phyloP scores from a whole-genome alignment of 163 green algal species.

The Coccomyxa subellipsoidea region DNA sequence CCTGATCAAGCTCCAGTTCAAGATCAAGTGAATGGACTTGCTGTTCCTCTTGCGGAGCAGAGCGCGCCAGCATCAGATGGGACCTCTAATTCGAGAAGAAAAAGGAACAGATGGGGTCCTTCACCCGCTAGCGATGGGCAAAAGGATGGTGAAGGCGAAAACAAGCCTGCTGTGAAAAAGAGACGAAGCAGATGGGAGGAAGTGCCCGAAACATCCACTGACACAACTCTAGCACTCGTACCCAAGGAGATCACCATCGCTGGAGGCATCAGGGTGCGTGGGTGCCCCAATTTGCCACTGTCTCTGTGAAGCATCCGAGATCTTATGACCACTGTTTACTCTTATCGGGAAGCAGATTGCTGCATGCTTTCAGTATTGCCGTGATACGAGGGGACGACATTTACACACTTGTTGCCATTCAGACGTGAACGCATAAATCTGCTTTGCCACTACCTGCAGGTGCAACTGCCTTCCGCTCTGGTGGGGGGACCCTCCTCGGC shows the following conservation, averaged over 20 bases:
- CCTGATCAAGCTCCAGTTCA: background rate
- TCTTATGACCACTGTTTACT: background rate
- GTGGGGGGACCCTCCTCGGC: slow-evolving; percentile 43
- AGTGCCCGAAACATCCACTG: slow-evolving; percentile 3
- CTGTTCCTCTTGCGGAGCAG: background rate
- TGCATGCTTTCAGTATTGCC: background rate
- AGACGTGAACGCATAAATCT: background rate
- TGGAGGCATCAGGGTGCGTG: slow-evolving; percentile 68
- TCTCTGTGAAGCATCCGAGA: background rate
- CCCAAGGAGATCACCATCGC: slow-evolving; percentile 75
- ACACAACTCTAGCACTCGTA: slow-evolving; percentile 15
- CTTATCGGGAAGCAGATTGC: background rate
- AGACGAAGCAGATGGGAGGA: slow-evolving; percentile 35
- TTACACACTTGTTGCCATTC: background rate
- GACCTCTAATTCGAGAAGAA: background rate
- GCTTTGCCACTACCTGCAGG: slow-evolving; percentile 29
- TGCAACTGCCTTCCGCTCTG: slow-evolving; percentile 58
- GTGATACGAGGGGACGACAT: no score
- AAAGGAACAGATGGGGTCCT: slow-evolving; percentile 2
- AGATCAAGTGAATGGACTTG: background rate
- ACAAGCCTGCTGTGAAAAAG: slow-evolving; percentile 13
- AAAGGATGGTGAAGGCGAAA: background rate
- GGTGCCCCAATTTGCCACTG: background rate
- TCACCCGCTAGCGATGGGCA: background rate
- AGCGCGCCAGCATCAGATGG: background rate